These are phyloP conservation scores for Melanopsichium pennsylvanicum DNA, from an alignment of 1,284 basidiomycete species.

Conservation along the genomic window DNA sequence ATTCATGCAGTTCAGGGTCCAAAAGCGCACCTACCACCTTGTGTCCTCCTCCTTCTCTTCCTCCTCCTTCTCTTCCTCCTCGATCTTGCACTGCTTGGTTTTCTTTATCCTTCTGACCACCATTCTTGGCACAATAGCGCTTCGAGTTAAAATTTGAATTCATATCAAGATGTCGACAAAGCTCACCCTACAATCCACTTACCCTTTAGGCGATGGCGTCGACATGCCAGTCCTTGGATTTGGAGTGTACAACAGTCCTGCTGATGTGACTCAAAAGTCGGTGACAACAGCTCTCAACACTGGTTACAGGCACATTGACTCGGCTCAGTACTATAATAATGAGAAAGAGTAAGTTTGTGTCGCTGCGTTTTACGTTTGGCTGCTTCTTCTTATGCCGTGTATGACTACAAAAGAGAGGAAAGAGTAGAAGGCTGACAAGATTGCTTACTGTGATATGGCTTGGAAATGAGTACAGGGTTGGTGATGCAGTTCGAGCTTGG, in stretches of 20 bases:
- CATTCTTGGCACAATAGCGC: too few relatives aligned
- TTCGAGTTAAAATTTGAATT: too few relatives aligned
- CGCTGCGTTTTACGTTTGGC: too few relatives aligned
- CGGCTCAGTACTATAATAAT: slow-evolving; percentile 44
- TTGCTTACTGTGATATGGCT: not conserved
- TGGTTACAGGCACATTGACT: slow-evolving; percentile 43
- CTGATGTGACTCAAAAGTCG: slow-evolving; percentile 26
- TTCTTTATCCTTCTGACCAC: too few relatives aligned
- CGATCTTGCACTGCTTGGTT: too few relatives aligned
- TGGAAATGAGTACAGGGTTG: slow-evolving; percentile 10
- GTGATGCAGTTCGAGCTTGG: slow-evolving; percentile 38
- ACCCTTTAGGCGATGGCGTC: slow-evolving; percentile 28
- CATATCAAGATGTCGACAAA: slow-evolving; percentile 22
- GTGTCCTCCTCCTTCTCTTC: too few relatives aligned
- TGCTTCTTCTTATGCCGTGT: too few relatives aligned
- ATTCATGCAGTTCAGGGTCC: too few relatives aligned
- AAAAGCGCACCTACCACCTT: too few relatives aligned
- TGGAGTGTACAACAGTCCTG: slow-evolving; percentile 40
- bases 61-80: too few relatives aligned
- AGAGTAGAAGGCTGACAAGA: not conserved
- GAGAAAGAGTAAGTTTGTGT: slow-evolving; percentile 39
- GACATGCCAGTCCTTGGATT: slow-evolving; percentile 43
- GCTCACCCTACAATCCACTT: slow-evolving; percentile 29
- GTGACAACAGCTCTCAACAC: slow-evolving; percentile 37
- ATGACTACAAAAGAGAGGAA: not conserved